These are phyloP conservation scores for Chrysoporthe austroafricana DNA, from an alignment of 2,329 filamentous ascomycete genomes.

Conservation along the genomic window DNA sequence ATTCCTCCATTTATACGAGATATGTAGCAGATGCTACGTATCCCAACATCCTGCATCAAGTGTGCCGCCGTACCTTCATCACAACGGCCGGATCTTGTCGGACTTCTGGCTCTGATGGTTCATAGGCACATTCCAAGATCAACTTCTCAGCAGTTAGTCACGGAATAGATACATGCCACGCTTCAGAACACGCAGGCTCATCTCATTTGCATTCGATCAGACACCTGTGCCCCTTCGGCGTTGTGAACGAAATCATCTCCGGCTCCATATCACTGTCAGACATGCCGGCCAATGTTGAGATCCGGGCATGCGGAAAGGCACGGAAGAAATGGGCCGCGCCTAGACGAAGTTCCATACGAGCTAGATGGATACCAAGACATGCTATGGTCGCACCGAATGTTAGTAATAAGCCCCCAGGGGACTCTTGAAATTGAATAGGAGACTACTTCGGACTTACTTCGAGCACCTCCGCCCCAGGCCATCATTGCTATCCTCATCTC, in stretches of 20 bases:
- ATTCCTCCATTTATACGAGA: too few relatives aligned
- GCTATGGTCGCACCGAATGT: slow-evolving; percentile 28
- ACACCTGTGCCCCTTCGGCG: slow-evolving; percentile 20
- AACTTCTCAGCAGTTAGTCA: too few relatives aligned
- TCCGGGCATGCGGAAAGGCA: slow-evolving; percentile 35
- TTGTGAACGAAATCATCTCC: slow-evolving; percentile 22
- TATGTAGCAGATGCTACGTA: too few relatives aligned
- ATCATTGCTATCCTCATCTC: slow-evolving; percentile 35
- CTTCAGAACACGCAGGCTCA: not conserved
- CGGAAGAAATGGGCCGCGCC: slow-evolving; percentile 53
- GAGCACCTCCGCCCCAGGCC: slow-evolving; percentile 37
- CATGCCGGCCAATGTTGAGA: slow-evolving; percentile 37
- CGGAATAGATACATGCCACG: not conserved
- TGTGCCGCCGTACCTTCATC: too few relatives aligned
- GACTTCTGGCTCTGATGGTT: not conserved
- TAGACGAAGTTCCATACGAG: slow-evolving; percentile 56
- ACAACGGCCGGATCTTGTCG: too few relatives aligned
- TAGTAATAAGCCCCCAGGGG: not conserved
- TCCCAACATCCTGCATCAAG: too few relatives aligned
- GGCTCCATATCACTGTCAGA: slow-evolving; percentile 37
- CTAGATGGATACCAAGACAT: slow-evolving; percentile 60
- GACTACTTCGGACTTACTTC: slow-evolving; percentile 30
- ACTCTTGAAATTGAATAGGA: too few relatives aligned
- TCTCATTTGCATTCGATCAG: slow-evolving; percentile 19
- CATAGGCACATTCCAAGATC: not conserved